phyloP scores from a whole-genome alignment of 805 yeast species.

The Deakozyma indianensis region DNA sequence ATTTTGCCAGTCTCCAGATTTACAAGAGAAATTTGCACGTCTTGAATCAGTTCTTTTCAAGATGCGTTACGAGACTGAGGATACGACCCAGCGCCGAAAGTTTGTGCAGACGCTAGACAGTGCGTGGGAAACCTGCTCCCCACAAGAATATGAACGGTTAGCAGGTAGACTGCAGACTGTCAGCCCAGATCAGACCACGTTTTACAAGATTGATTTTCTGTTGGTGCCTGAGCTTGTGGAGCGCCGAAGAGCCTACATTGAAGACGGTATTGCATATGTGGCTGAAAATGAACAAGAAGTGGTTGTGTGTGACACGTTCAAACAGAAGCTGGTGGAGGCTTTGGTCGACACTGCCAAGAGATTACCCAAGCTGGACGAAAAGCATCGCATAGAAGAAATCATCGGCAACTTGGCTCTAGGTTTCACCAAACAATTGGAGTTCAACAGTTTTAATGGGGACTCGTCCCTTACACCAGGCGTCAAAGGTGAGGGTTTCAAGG shows the following conservation, averaged over 20 bases:
- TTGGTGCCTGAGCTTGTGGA: constrained; percentile 61
- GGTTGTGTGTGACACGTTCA: constrained; percentile 55
- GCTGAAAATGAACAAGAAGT: constrained; percentile 71
- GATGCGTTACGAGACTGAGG: constrained; percentile 52
- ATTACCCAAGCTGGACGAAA: constrained; percentile 78
- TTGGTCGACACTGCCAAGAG: constrained; percentile 59
- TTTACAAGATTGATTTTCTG: constrained; percentile 78
- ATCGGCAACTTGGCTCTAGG: constrained; percentile 65
- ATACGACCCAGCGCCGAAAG: constrained; percentile 49
- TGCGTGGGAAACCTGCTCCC: constrained; percentile 54
- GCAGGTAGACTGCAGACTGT: constrained; percentile 40
- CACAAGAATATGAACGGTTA: constrained; percentile 42
- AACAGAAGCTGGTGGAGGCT: constrained; percentile 33
- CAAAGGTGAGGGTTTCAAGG: constrained; percentile 22
- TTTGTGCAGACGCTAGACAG: constrained; percentile 55
- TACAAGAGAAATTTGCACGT: constrained; percentile 62
- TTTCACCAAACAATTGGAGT: constrained; percentile 39
- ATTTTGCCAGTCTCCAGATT: constrained; percentile 70
- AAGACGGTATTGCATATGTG: constrained; percentile 65
- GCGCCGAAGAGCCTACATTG: constrained; percentile 52
- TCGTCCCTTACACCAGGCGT: constrained; percentile 9
- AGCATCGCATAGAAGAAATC: constrained; percentile 75
- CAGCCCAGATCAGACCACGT: constrained; percentile 29
- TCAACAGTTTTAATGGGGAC: no score
- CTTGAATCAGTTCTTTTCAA: constrained; percentile 66